Percentiles rank a stretch among this genome's conserved stretches.
These are phyloP conservation scores for Pelargonium nanum DNA, from an alignment of 345 rosid genomes.

Conservation along the genomic window DNA sequence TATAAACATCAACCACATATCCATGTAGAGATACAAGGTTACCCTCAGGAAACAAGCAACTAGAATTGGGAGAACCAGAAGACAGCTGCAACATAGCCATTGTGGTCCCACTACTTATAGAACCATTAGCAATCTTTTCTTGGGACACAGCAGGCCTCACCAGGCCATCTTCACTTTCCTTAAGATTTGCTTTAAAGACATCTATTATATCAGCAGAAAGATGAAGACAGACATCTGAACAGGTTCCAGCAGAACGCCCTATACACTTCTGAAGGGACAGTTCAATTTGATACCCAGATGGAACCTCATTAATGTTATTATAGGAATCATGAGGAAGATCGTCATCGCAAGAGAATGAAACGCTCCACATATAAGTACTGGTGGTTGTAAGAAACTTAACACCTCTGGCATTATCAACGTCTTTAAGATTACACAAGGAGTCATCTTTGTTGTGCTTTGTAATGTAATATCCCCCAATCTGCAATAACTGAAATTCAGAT, in stretches of 20 bases:
- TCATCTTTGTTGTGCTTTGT: constrained; percentile 42
- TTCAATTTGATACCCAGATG: constrained; percentile 17
- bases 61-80: constrained; percentile 21
- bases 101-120: constrained; percentile 13
- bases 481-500: constrained; percentile 45
- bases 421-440: constrained; percentile 30
- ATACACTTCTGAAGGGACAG: constrained; percentile 4
- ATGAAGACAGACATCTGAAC: constrained; percentile 45
- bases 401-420: constrained; percentile 18
- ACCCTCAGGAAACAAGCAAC: constrained; percentile 48
- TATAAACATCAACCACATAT: constrained; percentile 42
- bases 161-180: constrained; percentile 24
- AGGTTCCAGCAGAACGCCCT: constrained; percentile 18
- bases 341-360: constrained; percentile 40
- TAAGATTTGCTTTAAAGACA: constrained; percentile 27
- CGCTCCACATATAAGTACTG: constrained; percentile 36
- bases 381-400: constrained; percentile 34
- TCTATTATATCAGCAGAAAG: constrained; percentile 28
- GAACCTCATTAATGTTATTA: constrained; percentile 19
- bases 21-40: constrained; percentile 44
- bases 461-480: constrained; percentile 64
- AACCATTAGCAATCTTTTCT: constrained; percentile 19
- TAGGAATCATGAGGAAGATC: constrained; percentile 19
- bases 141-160: constrained; percentile 16
- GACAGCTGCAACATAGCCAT: constrained; percentile 11